Evolutionary conservation across 768 basidiomycete genomes (phyloP), one percentile per base, ranked within the genome.

Genomic region (Panaeolus papilionaceus): DNA sequence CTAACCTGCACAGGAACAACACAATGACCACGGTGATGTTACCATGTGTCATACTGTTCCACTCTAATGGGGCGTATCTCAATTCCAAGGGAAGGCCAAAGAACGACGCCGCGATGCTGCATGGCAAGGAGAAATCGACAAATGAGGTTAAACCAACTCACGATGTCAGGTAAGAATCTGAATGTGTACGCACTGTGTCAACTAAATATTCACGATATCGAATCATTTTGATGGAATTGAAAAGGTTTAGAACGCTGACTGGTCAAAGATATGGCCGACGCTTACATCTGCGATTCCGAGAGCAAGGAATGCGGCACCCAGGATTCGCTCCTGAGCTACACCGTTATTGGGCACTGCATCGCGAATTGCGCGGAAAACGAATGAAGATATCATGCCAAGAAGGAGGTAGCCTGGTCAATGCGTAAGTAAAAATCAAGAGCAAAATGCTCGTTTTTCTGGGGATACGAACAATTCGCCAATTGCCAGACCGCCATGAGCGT

Each of bases 11-110:
- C 45, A 80, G 61, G 64, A 90, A 82, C 42, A 94, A 80, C 28
- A 88, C 77, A 38, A 89, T 63, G 26, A 86, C 85, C 66, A 88
- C 79, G 3, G 91, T 88, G 73, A 93, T 89, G 72, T 93, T 94
- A 39, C 92, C 92, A 70, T 93, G 92, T 0, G 88, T 91, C 82
- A 86, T 89, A 33, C 82, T 74, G 75, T 93, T 93, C 93, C 92
- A 94, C 14, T 74, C 71, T 8, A 74, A 75, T 40, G 85, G 79
- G 33, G 81, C 78, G 67, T 82, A 88, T 61, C 82, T 83, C 69
- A 92, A 75, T 33, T 85, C 79, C 39, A 77, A 70, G 0, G 93
- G 93, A 37, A 93, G 83, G 8, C 85, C 85, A 44, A 86, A 64
- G 71, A 88, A 84, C 16, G 89, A 87, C 38, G 81, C 83, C 18